Percentiles rank a stretch among this genome's conserved stretches.
Evolutionary conservation across 768 basidiomycete species (phyloP).

Genomic region (Russula compacta): DNA sequence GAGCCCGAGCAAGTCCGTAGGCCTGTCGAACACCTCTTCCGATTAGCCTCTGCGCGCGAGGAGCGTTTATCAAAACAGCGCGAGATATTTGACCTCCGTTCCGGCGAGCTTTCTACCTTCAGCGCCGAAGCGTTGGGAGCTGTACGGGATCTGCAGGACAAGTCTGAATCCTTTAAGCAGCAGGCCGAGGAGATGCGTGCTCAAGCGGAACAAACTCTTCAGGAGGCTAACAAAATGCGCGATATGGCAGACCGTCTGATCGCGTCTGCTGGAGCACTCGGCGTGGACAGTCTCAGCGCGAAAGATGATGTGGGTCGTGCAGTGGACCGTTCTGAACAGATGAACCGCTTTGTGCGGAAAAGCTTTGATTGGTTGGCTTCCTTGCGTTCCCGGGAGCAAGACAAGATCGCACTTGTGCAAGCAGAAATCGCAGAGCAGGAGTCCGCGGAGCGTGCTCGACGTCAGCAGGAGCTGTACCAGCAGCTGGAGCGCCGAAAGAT

Average conservation of each 20-base stretch:
- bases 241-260: slow-evolving; percentile 4
- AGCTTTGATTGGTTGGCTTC: neutral
- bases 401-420: neutral
- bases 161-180: neutral
- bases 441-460: neutral
- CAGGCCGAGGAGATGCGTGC: neutral
- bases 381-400: slow-evolving; percentile 1
- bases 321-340: slow-evolving; percentile 2
- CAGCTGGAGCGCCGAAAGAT: slow-evolving; percentile 5
- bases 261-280: neutral
- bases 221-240: slow-evolving; percentile 10
- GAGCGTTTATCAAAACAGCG: slow-evolving; percentile 2
- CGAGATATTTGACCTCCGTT: neutral
- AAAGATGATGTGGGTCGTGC: neutral
- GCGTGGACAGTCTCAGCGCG: neutral
- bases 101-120: slow-evolving; percentile 9
- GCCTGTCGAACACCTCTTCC: slow-evolving; percentile 5
- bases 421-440: slow-evolving; percentile 6
- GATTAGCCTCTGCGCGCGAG: slow-evolving; percentile 2
- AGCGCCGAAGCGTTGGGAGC: neutral
- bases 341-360: neutral
- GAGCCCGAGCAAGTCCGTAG: neutral
- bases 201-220: slow-evolving; percentile 4
- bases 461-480: slow-evolving; percentile 2
- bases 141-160: neutral